Evolutionary conservation across 169 alveolate genomes (phyloP), one percentile per base, ranked within the genome.

Genomic region (Plasmodium relictum): DNA sequence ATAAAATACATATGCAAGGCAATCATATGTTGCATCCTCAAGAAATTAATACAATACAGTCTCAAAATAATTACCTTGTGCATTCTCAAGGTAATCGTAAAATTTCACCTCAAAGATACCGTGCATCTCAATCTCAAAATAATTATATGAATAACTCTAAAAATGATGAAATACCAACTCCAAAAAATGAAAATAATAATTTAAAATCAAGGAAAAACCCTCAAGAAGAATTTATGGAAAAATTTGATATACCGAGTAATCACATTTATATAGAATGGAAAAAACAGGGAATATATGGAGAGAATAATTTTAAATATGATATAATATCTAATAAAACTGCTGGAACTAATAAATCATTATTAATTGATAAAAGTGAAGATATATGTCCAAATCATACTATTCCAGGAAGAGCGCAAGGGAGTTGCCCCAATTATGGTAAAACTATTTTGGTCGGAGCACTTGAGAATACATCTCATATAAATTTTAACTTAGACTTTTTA

Each of bases 351-450:
- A 71, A 80, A 70, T 80, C 90, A 20, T 54, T 80, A 52, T 80
- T 80, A 52, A 4, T 66, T 66, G 52, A 66, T 45, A n/a, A 68
- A 54, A 22, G 6, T 52, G 39, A 65, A 14, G 80, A 80, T 9
- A 59, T 41, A 6, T 80, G 90, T 54, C 90, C 90, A 56, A 80
- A 80, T 68, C 90, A 80, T 68, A 31, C 39, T 50, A 14, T 39
- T 80, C 85, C 78, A 54, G 90, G 90, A 39, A 80, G 83, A 16
- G 90, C 90, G 39, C 90, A 80, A 52, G 90, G 90, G 37, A 80
- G 90, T 80, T 80, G 90, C n/a, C 90, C 90, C 5, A 80, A 80
- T 61, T 80, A 80, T 80, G 90, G 90, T 18, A 80, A 80, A 68
- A 18, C 90, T 22, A 66, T 80, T 59, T 16, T 80, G 52, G 90